A percentile compares a stretch with the other conserved stretches of the same genome.
Conservation (phyloP, 768 basidiomycete species). For the Hericium erinaceus region DNA sequence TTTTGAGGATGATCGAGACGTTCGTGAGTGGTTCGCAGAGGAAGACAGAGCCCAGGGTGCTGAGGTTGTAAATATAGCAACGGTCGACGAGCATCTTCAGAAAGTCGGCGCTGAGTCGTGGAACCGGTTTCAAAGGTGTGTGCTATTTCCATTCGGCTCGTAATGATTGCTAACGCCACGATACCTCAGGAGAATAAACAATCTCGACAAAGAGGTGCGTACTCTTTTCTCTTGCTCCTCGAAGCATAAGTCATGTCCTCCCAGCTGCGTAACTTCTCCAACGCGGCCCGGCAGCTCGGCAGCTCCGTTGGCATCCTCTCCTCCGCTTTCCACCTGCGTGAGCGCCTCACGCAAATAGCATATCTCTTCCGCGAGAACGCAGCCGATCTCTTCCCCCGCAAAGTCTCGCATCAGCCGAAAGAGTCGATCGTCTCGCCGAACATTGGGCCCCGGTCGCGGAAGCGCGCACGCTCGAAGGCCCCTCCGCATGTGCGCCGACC, state of each 20-base stretch:
- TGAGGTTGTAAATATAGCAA: conserved; percentile 29
- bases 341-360: conserved; percentile 57
- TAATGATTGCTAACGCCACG: conserved; percentile 1
- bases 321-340: conserved; percentile 62
- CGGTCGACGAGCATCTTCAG: conserved; percentile 64
- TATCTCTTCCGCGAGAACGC: conserved; percentile 70
- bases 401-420: conserved; percentile 36
- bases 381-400: conserved; percentile 66
- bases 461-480: conserved; percentile 24
- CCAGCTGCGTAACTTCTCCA: conserved; percentile 70
- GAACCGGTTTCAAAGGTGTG: conserved; percentile 51
- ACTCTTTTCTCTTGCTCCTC: not conserved
- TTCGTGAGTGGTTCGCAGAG: conserved; percentile 39
- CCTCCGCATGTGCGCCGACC: conserved; percentile 44
- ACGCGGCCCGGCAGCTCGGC: conserved; percentile 67
- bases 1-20: conserved; percentile 56
- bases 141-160: conserved; percentile 4
- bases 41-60: not conserved
- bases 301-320: conserved; percentile 72
- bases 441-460: conserved; percentile 21
- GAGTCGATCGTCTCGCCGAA: conserved; percentile 30
- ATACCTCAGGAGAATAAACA: conserved; percentile 40
- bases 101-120: conserved; percentile 57
- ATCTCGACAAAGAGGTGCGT: conserved; percentile 55
- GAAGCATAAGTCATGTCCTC: conserved; percentile 4